Base-by-base conservation (phyloP, 169 alveolate genomes). In the Condylostoma magnum region DNA sequence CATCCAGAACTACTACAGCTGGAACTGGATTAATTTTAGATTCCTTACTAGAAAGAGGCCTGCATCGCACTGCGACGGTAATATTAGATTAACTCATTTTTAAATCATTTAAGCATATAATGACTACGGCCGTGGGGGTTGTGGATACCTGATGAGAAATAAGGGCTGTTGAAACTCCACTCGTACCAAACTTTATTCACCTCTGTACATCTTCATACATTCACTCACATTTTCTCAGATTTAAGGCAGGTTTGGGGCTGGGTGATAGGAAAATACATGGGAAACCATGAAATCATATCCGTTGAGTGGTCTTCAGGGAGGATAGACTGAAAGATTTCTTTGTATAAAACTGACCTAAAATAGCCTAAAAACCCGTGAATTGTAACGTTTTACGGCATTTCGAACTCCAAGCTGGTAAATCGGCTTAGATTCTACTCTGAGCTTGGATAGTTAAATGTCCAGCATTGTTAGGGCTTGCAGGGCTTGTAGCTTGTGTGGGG, bases 221-320 rank as follows among this genome's bases (percentile, higher is more conserved):
- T 27, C n/a, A 92, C 54, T 4, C 38, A 48, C 4, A 90, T 67
- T 31, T 47, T 60, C 22, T 81, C 53, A 31, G 76, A 78, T 31
- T 72, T 70, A 34, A 20, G 34, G 4, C 76, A 79, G 28, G 27
- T 37, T 27, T 85, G 47, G 18, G 95, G 93, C 57, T 74, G 77
- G 41, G 71, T 75, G n/a, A 88, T 66, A 6, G 95, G 97, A 73
- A 92, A 84, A 58, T 79, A 90, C 52, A 90, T 80, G 6, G 97
- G 97, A 69, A 90, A 92, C 97, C 97, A 92, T 44, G 90, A 76
- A 41, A 43, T 46, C 95, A 87, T 85, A 27, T 78, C 88, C 28
- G 84, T 79, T 10, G 94, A 82, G 31, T 81, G 79, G 12, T 71
- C 54, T 20, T 71, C 80, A 33, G 97, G 97, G 36, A 70, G 82